phyloP scores from a whole-genome alignment of 2,329 filamentous ascomycete species.

The Chaetothyriales sp. region DNA sequence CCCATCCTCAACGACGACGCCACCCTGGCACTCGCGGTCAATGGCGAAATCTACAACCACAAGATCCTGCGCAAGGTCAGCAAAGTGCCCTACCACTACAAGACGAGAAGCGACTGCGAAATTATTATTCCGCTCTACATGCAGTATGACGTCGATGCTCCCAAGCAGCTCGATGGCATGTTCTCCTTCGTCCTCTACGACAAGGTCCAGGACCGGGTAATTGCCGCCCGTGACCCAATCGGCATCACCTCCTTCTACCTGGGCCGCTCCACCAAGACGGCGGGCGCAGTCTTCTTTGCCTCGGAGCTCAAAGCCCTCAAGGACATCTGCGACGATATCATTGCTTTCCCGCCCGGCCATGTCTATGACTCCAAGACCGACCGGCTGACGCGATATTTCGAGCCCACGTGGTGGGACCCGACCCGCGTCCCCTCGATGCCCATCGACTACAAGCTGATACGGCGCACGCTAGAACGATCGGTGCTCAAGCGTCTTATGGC shows the following conservation, averaged over 20 bases:
- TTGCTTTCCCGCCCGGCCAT: conserved; percentile 87
- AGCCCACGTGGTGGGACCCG: conserved; percentile 86
- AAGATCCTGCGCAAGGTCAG: conserved; percentile 79
- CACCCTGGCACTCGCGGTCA: conserved; percentile 83
- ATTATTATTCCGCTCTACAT: conserved; percentile 97
- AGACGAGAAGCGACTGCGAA: conserved; percentile 97
- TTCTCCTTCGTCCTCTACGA: conserved; percentile 98
- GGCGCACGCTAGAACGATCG: conserved; percentile 72
- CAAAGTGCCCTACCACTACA: conserved; percentile 81
- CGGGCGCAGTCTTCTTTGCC: conserved; percentile 82
- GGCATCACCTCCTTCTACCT: conserved; percentile 97
- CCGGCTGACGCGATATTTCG: conserved; percentile 72
- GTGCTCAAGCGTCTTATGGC: conserved; percentile 97
- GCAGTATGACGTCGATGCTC: conserved; percentile 81
- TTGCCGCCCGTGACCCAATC: conserved; percentile 91
- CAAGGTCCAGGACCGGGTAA: conserved; percentile 79
- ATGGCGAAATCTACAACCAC: conserved; percentile 99
- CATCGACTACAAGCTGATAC: conserved; percentile 68
- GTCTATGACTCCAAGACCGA: conserved; percentile 90
- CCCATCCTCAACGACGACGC: conserved; percentile 86
- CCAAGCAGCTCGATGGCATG: conserved; percentile 94
- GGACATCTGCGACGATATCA: conserved; percentile 88
- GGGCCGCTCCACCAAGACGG: conserved; percentile 72
- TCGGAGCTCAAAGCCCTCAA: conserved; percentile 91
- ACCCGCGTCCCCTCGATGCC: conserved; percentile 63